phyloP scores from a whole-genome alignment of 495 filamentous ascomycete species.

The Penicillium diatomitis region DNA sequence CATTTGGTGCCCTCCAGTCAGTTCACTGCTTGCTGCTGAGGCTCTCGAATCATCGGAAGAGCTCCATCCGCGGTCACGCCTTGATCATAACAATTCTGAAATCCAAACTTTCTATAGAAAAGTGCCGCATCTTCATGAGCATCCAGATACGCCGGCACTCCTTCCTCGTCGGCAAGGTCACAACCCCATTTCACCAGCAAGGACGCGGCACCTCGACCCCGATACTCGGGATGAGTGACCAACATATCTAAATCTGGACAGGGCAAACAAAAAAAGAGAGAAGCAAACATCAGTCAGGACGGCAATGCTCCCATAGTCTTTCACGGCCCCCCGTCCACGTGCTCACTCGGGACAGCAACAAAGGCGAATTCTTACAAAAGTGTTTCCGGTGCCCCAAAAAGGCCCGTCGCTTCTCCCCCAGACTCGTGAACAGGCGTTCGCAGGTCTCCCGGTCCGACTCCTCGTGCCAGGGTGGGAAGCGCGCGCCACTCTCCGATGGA shows the following conservation, averaged over 20 bases:
- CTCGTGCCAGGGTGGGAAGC: constrained; percentile 18
- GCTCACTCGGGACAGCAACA: neutral
- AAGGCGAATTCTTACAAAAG: constrained; percentile 12
- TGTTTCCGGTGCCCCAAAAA: constrained; percentile 17
- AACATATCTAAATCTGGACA: constrained; percentile 38
- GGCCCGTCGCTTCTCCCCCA: constrained; percentile 9
- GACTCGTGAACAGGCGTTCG: constrained; percentile 10
- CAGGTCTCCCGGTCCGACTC: constrained; percentile 11
- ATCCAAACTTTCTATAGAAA: constrained; percentile 23
- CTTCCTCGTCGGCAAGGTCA: constrained; percentile 28
- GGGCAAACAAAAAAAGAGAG: too few species aligned
- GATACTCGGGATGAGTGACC: constrained; percentile 39
- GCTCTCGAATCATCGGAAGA: constrained; percentile 5
- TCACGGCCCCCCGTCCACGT: too few species aligned
- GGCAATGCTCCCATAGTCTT: too few species aligned
- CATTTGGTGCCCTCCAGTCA: too few species aligned
- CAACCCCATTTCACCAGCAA: constrained; percentile 45
- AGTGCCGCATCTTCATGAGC: constrained; percentile 18
- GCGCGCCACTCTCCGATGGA: constrained; percentile 16
- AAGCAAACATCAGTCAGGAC: too few species aligned
- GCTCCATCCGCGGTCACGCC: constrained; percentile 1
- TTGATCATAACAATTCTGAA: constrained; percentile 3
- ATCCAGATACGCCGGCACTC: constrained; percentile 23
- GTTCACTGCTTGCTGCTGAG: neutral
- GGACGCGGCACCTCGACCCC: constrained; percentile 38